These are phyloP conservation scores for Colletotrichum kahawae DNA, from an alignment of 2,329 filamentous ascomycete genomes.

Conservation along the genomic window DNA sequence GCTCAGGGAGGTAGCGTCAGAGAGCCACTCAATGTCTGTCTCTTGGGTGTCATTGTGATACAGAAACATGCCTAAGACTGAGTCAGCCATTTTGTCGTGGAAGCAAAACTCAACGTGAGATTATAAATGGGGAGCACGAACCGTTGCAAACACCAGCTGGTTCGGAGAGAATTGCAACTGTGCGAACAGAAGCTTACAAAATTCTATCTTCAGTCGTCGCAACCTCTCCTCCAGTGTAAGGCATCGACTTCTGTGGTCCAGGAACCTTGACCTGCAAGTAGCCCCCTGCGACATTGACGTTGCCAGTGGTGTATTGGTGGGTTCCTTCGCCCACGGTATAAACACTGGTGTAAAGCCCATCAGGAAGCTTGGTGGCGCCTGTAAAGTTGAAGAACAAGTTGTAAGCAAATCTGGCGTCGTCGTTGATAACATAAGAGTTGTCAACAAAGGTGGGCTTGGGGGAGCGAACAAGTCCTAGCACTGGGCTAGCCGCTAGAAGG, in stretches of 20 bases:
- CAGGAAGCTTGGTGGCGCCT: neutral
- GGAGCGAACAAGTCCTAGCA: neutral
- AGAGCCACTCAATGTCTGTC: slow-evolving; percentile 35
- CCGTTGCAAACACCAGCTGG: slow-evolving; percentile 34
- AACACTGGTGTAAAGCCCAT: neutral
- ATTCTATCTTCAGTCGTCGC: neutral
- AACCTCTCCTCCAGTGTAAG: neutral
- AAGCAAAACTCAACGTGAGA: neutral
- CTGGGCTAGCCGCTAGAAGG: neutral
- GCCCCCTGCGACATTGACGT: slow-evolving; percentile 25
- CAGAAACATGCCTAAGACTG: slow-evolving; percentile 30
- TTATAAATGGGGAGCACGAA: neutral
- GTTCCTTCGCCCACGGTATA: neutral
- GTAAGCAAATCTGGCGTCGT: neutral
- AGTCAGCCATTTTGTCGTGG: rapidly evolving
- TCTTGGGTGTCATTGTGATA: slow-evolving; percentile 31
- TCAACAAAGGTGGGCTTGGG: neutral
- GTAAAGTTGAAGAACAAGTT: neutral
- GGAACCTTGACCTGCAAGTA: slow-evolving; percentile 31
- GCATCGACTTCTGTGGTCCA: slow-evolving; percentile 26
- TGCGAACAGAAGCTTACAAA: slow-evolving; percentile 26
- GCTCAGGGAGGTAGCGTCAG: slow-evolving; percentile 27
- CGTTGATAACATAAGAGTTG: neutral
- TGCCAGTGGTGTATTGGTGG: slow-evolving; percentile 8
- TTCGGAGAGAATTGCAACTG: slow-evolving; percentile 29